Base-by-base conservation (phyloP, 768 basidiomycete species). In the Phallus indusiatus region DNA sequence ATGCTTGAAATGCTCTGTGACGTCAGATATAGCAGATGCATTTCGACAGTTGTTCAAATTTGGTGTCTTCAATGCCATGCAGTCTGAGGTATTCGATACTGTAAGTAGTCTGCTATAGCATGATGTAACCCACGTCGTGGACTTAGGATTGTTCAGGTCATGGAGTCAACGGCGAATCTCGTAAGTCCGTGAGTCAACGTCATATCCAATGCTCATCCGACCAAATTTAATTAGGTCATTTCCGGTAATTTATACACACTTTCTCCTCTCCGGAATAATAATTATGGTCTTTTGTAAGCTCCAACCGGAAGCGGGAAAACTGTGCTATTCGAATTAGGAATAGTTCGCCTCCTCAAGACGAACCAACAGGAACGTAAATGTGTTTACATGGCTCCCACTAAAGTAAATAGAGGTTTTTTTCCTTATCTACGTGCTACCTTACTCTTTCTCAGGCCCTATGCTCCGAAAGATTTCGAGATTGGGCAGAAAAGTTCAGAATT, bases 281-380 rank as follows among this genome's bases (percentile, higher is more conserved):
- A 53, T 53, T 7, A 47, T 42, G n/a, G 28, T 14, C 51, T 0
- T 9, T 20, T 24, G 54, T 11, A 67, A 92, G 94, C 95, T 1
- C 96, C 96, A 0, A 98, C 96, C 14, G 93, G 94, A 28, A 90
- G 91, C 54, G 96, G 96, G 28, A 98, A 98, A 72, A 99, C 96
- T 0, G 91, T 88, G 9, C 72, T 98, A 28, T 99, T 98, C 64
- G 96, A 99, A 68, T 74, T 99, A 14, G 83, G 89, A 1, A 88
- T 97, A 56, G 81, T 98, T 54, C 82, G 82, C 34, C 79, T 90
- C 76, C 71, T 92, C 33, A 70, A 78, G 53, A 71, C 74, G 8
- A 67, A 63, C 11, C 70, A 68, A 24, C 62, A 60, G 16, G 68
- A 73, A 24, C 65, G 70, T 1, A 91, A 90, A 73, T 88, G 86